These are phyloP conservation scores for Casuarina glauca DNA, from an alignment of 306 rosid genomes.

Conservation along the genomic window DNA sequence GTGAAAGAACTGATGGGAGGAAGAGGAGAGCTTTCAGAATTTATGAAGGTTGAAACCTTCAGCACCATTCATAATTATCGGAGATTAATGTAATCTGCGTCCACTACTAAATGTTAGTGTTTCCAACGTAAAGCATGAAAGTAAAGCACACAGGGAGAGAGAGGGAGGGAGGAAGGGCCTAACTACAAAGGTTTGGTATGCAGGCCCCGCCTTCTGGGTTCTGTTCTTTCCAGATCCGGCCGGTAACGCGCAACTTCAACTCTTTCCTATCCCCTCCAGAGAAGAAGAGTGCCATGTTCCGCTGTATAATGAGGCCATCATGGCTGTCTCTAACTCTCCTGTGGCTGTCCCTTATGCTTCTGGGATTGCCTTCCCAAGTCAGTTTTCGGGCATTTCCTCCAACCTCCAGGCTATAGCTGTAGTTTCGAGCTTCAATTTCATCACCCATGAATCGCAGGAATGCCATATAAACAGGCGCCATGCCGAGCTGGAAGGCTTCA, in stretches of 20 bases:
- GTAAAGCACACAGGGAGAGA: conserved; percentile 21
- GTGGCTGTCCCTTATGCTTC: conserved; percentile 74
- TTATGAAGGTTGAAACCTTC: conserved; percentile 25
- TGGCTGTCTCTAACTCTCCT: conserved; percentile 76
- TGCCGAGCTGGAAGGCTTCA: conserved; percentile 80
- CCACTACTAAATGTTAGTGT: conserved; percentile 24
- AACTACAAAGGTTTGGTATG: conserved; percentile 61
- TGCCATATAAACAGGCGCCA: conserved; percentile 79
- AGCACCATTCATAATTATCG: conserved; percentile 23
- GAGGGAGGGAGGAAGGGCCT: conserved; percentile 24
- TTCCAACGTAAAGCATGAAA: neutral
- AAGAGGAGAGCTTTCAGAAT: conserved; percentile 7
- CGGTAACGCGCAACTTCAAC: conserved; percentile 72
- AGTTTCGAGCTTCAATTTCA: conserved; percentile 61
- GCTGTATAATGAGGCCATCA: conserved; percentile 72
- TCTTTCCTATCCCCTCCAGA: conserved; percentile 78
- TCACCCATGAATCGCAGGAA: conserved; percentile 82
- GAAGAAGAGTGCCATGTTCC: conserved; percentile 79
- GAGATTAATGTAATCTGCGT: conserved; percentile 28
- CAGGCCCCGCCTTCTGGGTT: conserved; percentile 60
- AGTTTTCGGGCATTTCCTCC: conserved; percentile 72
- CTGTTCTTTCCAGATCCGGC: conserved; percentile 77
- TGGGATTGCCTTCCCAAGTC: conserved; percentile 66
- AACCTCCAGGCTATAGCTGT: conserved; percentile 75
- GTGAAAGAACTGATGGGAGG: neutral